Evolutionary conservation across 179 eudicot genomes (phyloP).

Genomic region (Sideroxylon spinosum): DNA sequence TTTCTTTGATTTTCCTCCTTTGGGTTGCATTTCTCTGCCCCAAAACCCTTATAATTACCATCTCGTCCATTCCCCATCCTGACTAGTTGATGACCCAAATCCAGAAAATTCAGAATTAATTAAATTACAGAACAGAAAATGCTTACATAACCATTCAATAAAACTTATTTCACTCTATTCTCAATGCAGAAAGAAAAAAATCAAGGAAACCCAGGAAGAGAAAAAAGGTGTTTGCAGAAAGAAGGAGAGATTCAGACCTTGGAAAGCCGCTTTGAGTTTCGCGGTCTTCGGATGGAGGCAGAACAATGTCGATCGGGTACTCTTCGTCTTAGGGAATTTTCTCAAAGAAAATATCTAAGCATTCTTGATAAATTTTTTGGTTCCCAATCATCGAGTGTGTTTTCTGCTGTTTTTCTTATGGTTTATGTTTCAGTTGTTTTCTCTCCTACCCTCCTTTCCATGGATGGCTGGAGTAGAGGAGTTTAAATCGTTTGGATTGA

Average conservation of each 20-base stretch:
- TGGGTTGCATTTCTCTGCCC: slow-evolving; percentile 65
- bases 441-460: no score
- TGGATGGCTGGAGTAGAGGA: no score
- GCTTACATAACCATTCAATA: no score
- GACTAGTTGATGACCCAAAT: background rate
- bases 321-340: no score
- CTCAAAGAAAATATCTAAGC: no score
- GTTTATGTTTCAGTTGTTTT: no score
- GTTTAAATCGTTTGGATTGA: no score
- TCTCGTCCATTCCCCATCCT: slow-evolving; percentile 66
- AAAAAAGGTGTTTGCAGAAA: background rate
- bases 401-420: no score
- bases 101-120: background rate
- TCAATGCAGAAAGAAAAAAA: background rate
- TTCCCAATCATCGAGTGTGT: no score
- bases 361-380: background rate
- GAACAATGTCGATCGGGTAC: no score
- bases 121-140: background rate
- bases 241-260: slow-evolving; percentile 43
- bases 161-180: background rate
- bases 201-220: background rate
- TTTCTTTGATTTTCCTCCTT: slow-evolving; percentile 52
- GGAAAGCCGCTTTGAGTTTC: slow-evolving; percentile 49
- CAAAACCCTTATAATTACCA: slow-evolving; percentile 40
- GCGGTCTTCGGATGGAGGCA: slow-evolving; percentile 52